Percentiles rank a stretch among this genome's conserved stretches.
phyloP scores from a whole-genome alignment of 2,329 filamentous ascomycete genomes.

The Aureobasidium subglaciale region DNA sequence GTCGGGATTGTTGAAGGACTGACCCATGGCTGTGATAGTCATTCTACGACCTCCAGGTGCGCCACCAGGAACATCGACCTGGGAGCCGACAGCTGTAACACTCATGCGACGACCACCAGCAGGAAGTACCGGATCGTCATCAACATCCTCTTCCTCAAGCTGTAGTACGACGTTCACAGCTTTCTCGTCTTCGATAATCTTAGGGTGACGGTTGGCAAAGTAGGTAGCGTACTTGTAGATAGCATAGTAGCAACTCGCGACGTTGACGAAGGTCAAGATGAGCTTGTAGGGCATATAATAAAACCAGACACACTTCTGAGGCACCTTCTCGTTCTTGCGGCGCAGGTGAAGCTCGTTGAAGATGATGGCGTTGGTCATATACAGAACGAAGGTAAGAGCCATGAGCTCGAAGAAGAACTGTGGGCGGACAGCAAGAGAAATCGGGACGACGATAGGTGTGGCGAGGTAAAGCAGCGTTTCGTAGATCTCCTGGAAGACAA shows the following conservation, averaged over 20 bases:
- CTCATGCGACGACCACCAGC: conserved; percentile 19
- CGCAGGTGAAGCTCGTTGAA: conserved; percentile 46
- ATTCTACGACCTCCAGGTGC: conserved; percentile 10
- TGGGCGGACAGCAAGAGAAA: conserved; percentile 37
- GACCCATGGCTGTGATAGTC: conserved; percentile 17
- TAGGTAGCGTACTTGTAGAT: conserved; percentile 38
- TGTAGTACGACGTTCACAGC: conserved; percentile 23
- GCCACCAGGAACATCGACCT: conserved; percentile 9
- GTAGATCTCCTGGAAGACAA: conserved; percentile 35
- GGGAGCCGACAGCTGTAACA: conserved; percentile 17
- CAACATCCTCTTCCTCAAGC: conserved; percentile 16
- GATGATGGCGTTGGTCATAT: conserved; percentile 37
- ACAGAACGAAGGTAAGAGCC: conserved; percentile 34
- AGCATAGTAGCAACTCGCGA: conserved; percentile 26
- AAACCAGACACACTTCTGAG: conserved; percentile 31
- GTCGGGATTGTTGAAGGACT: conserved; percentile 13
- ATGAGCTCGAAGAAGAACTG: conserved; percentile 35
- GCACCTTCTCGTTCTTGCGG: conserved; percentile 37
- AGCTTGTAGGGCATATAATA: conserved; percentile 44
- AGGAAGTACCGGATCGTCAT: neutral
- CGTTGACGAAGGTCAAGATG: conserved; percentile 40
- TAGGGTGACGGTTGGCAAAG: conserved; percentile 42
- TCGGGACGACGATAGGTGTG: conserved; percentile 40
- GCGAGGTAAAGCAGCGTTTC: conserved; percentile 42
- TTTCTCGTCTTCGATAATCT: conserved; percentile 42